Evolutionary conservation across 805 yeast genomes (phyloP).

Genomic region (Hanseniaspora vineae): DNA sequence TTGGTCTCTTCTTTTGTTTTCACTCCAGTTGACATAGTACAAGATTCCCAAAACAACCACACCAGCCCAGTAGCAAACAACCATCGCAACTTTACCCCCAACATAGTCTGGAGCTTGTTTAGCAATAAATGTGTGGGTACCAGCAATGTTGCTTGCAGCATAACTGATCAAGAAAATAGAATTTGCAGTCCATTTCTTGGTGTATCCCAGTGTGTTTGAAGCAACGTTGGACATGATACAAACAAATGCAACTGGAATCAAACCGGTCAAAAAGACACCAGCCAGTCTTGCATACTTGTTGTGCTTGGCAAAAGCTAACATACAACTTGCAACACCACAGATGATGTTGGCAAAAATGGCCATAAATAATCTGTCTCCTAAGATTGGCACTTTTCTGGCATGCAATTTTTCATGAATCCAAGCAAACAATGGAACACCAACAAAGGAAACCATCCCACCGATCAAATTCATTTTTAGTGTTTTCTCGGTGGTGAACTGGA

Average conservation of each 20-base stretch:
- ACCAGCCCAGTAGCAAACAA: conserved; percentile 33
- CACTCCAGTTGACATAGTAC: conserved; percentile 21
- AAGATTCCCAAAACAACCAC: conserved; percentile 24
- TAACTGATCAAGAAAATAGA: conserved; percentile 51
- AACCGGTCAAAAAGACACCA: conserved; percentile 26
- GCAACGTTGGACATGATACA: conserved; percentile 24
- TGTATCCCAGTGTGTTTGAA: conserved; percentile 55
- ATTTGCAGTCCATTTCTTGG: conserved; percentile 53
- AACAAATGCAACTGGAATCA: conserved; percentile 26
- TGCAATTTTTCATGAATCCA: conserved; percentile 11
- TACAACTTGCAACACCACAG: conserved; percentile 24
- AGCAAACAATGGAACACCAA: conserved; percentile 25
- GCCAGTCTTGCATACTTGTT: conserved; percentile 26
- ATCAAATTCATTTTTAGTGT: conserved; percentile 35
- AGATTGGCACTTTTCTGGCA: conserved; percentile 7
- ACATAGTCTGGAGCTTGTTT: conserved; percentile 45
- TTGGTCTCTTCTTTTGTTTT: conserved; percentile 32
- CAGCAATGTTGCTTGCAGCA: conserved; percentile 56
- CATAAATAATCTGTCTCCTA: conserved; percentile 20
- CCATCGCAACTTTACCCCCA: conserved; percentile 41
- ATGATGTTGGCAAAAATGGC: conserved; percentile 21
- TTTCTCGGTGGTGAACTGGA: conserved; percentile 29
- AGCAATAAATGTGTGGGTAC: conserved; percentile 57
- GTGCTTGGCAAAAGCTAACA: conserved; percentile 30
- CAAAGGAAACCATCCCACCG: conserved; percentile 33